These are phyloP conservation scores for Inga laurina DNA, from an alignment of 306 rosid genomes.

Conservation along the genomic window DNA sequence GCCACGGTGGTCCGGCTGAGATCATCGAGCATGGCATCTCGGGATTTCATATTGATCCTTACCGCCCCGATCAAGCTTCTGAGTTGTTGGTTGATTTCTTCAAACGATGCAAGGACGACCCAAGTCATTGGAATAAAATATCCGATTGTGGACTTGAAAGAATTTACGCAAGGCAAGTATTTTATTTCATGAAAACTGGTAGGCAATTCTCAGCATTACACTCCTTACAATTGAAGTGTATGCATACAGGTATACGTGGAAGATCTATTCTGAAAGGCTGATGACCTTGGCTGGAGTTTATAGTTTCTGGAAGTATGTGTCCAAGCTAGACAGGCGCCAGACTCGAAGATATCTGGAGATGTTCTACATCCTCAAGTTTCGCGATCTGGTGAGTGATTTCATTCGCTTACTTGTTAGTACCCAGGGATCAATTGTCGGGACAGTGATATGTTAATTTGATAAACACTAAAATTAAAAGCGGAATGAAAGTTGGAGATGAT, in stretches of 20 bases:
- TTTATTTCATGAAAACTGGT: not conserved
- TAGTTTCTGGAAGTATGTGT: slow-evolving; percentile 69
- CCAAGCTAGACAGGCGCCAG: slow-evolving; percentile 65
- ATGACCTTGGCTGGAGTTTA: slow-evolving; percentile 72
- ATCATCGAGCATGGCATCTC: slow-evolving; percentile 63
- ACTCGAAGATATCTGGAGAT: slow-evolving; percentile 65
- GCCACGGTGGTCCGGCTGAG: slow-evolving; percentile 75
- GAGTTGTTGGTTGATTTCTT: slow-evolving; percentile 53
- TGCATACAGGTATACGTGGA: slow-evolving; percentile 60
- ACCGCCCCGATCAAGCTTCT: slow-evolving; percentile 57
- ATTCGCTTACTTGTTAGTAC: not conserved
- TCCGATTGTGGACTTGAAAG: slow-evolving; percentile 62
- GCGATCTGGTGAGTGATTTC: slow-evolving; percentile 53
- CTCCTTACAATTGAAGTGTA: not conserved
- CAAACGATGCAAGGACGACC: slow-evolving; percentile 47
- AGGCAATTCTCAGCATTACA: not conserved
- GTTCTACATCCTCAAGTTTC: slow-evolving; percentile 73
- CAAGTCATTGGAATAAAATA: slow-evolving; percentile 51
- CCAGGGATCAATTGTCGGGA: not conserved
- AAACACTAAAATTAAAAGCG: not conserved
- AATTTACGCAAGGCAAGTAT: slow-evolving; percentile 50
- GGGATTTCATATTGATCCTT: slow-evolving; percentile 69
- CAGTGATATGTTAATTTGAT: not conserved
- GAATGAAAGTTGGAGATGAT: not conserved
- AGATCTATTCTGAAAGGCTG: slow-evolving; percentile 65